phyloP scores from a whole-genome alignment of 768 basidiomycete genomes.

The Panus rudis region DNA sequence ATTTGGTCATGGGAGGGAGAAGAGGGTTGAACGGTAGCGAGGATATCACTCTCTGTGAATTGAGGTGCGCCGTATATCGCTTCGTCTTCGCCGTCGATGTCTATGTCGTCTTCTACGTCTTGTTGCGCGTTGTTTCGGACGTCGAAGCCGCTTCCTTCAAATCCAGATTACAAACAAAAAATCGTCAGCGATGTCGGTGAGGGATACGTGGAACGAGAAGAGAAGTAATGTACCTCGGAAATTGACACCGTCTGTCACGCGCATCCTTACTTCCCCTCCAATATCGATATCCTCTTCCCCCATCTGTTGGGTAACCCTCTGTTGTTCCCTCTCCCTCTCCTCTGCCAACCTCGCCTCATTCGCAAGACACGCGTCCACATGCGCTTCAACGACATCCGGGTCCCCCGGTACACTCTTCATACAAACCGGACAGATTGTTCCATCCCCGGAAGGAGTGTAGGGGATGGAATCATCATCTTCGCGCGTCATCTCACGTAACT shows the following conservation, averaged over 20 bases:
- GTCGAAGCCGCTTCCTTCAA: constrained; percentile 67
- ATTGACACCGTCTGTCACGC: constrained; percentile 28
- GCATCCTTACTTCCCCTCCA: constrained; percentile 40
- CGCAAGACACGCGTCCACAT: constrained; percentile 74
- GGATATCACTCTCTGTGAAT: constrained; percentile 69
- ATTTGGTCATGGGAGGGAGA: constrained; percentile 1
- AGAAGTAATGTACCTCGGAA: constrained; percentile 23
- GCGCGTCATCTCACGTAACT: constrained; percentile 58
- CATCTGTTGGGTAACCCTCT: constrained; percentile 25
- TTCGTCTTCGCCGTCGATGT: constrained; percentile 73
- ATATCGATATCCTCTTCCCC: constrained; percentile 30
- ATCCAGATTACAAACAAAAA: not conserved
- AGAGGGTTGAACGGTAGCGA: constrained; percentile 25
- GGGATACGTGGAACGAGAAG: not conserved
- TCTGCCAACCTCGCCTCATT: constrained; percentile 43
- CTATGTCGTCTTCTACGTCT: constrained; percentile 75
- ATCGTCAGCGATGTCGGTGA: constrained; percentile 3
- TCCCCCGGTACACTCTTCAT: constrained; percentile 51
- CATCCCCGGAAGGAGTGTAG: too few species aligned
- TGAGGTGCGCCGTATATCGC: constrained; percentile 61
- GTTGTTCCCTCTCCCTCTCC: constrained; percentile 30
- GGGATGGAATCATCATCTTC: constrained; percentile 47
- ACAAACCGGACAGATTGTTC: constrained; percentile 68
- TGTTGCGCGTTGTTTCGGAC: constrained; percentile 46
- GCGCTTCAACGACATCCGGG: constrained; percentile 67